These are phyloP conservation scores for Xylaria cubensis DNA, from an alignment of 495 filamentous ascomycete genomes.

Conservation along the genomic window DNA sequence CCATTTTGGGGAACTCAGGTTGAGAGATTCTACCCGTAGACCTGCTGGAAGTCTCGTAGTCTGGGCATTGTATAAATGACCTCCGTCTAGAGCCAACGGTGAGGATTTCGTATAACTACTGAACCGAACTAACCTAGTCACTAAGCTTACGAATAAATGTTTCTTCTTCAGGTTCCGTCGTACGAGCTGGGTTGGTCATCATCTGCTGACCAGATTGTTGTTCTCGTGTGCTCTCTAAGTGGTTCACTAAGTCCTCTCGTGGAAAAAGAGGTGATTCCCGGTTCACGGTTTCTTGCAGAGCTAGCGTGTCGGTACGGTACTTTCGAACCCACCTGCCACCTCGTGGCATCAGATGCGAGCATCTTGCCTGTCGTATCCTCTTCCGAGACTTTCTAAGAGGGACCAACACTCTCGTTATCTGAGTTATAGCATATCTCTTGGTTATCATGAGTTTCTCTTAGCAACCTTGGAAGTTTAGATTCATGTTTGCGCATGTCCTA, in stretches of 20 bases:
- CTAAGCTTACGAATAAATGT: background rate
- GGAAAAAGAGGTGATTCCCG: constrained; percentile 8
- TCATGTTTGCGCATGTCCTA: constrained; percentile 31
- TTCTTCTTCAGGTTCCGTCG: background rate
- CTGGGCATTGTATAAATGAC: background rate
- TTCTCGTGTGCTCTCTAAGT: constrained; percentile 8
- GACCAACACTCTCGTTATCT: constrained; percentile 14
- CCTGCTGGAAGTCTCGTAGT: background rate
- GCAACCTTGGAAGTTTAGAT: constrained; percentile 29
- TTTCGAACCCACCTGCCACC: constrained; percentile 28
- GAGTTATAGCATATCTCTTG: constrained; percentile 7
- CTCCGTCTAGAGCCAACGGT: constrained; percentile 21
- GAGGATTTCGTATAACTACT: constrained; percentile 9
- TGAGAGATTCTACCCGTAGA: constrained; percentile 2
- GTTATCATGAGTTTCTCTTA: constrained; percentile 31
- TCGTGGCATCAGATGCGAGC: constrained; percentile 19
- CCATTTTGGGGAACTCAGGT: constrained; percentile 11
- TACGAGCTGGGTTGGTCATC: constrained; percentile 10
- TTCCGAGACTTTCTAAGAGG: constrained; percentile 1
- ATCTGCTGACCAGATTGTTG: constrained; percentile 19
- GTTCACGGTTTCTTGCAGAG: constrained; percentile 29
- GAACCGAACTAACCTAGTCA: background rate
- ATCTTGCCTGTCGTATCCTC: background rate
- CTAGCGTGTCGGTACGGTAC: constrained; percentile 29
- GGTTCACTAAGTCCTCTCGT: background rate